Percentiles rank a stretch among this genome's conserved stretches.
These are phyloP conservation scores for Neurospora hispaniola DNA, from an alignment of 495 filamentous ascomycete genomes.

Conservation along the genomic window DNA sequence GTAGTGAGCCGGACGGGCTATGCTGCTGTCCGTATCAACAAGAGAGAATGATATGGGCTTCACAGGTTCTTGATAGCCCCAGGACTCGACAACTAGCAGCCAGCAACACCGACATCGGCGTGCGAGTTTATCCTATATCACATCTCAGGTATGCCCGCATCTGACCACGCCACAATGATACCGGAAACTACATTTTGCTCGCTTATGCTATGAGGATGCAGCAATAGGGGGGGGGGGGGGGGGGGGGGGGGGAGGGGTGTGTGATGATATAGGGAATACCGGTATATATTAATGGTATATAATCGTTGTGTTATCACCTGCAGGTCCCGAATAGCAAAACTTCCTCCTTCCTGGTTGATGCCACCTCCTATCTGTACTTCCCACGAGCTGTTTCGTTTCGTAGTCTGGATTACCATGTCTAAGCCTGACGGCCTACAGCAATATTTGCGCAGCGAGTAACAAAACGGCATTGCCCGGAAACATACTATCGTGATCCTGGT, in stretches of 20 bases:
- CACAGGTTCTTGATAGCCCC: not conserved
- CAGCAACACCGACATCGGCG: not conserved
- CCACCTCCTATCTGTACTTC: not conserved
- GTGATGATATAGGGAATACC: not conserved
- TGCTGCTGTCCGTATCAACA: not conserved
- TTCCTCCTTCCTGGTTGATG: not conserved
- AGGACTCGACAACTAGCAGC: not conserved
- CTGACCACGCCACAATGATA: not conserved
- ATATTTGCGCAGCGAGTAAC: not conserved
- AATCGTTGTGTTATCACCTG: not conserved
- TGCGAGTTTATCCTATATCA: not conserved
- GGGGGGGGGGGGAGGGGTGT: not conserved
- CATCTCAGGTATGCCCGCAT: not conserved
- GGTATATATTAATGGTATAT: not conserved
- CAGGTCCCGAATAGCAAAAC: not conserved
- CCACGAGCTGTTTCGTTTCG: not conserved
- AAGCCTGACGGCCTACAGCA: not conserved
- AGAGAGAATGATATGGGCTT: not conserved
- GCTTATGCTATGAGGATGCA: not conserved
- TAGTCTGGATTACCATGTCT: not conserved
- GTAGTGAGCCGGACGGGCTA: not conserved
- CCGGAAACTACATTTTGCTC: not conserved
- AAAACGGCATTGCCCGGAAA: not conserved
- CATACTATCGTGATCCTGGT: not conserved
- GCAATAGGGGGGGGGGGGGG: not conserved